Base-by-base conservation (phyloP, 2,329 filamentous ascomycete genomes). In the Sarocladiaceae sp. region DNA sequence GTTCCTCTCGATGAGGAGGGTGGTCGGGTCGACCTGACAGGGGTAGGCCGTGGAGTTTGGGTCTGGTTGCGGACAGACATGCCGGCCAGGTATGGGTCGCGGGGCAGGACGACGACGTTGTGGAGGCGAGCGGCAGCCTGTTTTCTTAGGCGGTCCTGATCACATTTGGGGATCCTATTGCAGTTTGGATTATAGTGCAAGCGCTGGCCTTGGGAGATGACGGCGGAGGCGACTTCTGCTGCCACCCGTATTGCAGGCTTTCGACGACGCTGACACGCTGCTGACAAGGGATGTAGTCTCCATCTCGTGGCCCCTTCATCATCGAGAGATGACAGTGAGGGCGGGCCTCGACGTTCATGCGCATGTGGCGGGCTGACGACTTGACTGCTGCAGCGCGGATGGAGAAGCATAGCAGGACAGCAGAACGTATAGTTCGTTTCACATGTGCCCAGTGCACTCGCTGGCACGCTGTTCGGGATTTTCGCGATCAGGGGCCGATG, bases 111-210 rank as follows among this genome's bases (percentile, higher is more conserved):
- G 7, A n/a, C n/a, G 24, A 7, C n/a, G 18, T 29, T 9, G 37
- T 41, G 37, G 37, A 41, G 37, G 37, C 37, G 9, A 41, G 29
- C 21, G 23, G 23, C 23, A 41, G 37, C 23, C 37, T 16, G 37
- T 27, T 29, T n/a, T 15, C 37, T 13, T 23, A 27, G 21, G 23
- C 29, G 37, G 37, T 24, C 18, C 20, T 27, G 19, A 5, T 12
- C 29, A 41, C 37, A 41, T 41, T 12, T 21, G 11, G 19, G 37
- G 24, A 41, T 24, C 37, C 18, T 15, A 21, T 7, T 10, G 18
- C 20, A 24, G 37, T 41, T 41, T 41, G n/a, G 37, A 27, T 41
- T 41, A 41, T 41, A 41, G 37, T 41, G 37, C 37, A 41, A 16
- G 19, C 6, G 10, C 23, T 23, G 37, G 6, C 21, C 13, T 33